Evolutionary conservation across 176 grass and related monocot species (phyloP).

Genomic region (Aegilops sharonensis): DNA sequence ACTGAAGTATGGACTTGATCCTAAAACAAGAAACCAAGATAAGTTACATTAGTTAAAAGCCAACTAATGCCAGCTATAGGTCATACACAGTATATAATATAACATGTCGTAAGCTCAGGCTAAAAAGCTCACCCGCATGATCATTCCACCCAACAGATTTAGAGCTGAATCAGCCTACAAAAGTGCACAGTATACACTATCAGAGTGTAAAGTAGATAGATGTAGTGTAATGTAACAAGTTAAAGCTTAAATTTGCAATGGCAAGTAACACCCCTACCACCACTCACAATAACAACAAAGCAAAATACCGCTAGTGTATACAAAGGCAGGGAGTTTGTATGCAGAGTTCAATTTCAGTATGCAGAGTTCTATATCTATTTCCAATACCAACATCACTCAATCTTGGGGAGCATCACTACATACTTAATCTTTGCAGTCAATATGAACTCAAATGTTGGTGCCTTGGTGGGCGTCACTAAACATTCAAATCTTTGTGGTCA

Average conservation of each 20-base stretch:
- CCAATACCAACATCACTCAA: not conserved
- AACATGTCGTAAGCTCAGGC: not conserved
- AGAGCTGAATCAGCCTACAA: conserved; percentile 73
- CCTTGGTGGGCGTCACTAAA: not conserved
- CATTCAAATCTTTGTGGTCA: not conserved
- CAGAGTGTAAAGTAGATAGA: conserved; percentile 21
- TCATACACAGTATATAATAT: conserved; percentile 5
- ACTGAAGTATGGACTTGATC: conserved; percentile 70
- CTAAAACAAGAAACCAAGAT: conserved; percentile 56
- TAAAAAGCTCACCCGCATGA: conserved; percentile 53
- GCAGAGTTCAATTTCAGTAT: not conserved
- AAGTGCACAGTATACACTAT: conserved; percentile 25
- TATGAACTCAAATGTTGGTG: not conserved
- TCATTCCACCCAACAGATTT: conserved; percentile 72
- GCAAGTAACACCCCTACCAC: not conserved
- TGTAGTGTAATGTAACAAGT: conserved; percentile 2
- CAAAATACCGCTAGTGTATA: not conserved
- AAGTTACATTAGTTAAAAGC: conserved; percentile 19
- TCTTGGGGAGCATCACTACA: not conserved
- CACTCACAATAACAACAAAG: not conserved
- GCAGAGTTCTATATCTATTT: not conserved
- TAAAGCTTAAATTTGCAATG: conserved; percentile 8
- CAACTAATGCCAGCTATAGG: conserved; percentile 19
- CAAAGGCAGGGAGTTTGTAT: not conserved
- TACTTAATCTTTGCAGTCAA: not conserved